phyloP scores from a whole-genome alignment of 164 flowering plant genomes.

The Annona squamosa region DNA sequence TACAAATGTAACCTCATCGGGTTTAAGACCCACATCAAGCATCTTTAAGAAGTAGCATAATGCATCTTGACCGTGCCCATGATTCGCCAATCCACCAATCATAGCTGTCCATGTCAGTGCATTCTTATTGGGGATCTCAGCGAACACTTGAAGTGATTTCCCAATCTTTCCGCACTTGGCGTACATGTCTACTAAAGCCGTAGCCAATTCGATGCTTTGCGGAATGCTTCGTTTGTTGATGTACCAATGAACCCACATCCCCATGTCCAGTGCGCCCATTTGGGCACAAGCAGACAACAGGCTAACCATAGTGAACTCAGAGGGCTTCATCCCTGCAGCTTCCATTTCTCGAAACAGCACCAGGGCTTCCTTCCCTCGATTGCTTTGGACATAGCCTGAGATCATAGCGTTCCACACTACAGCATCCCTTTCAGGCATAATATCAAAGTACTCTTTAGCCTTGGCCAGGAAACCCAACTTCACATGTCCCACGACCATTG shows the following conservation, averaged over 20 bases:
- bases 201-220: conserved; percentile 45
- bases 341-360: conserved; percentile 60
- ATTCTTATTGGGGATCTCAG: conserved; percentile 37
- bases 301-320: conserved; percentile 53
- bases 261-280: conserved; percentile 63
- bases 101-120: conserved; percentile 63
- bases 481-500: conserved; percentile 52
- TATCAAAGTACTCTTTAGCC: conserved; percentile 43
- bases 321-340: conserved; percentile 33
- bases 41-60: conserved; percentile 42
- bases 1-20: conserved; percentile 65
- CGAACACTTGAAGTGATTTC: conserved; percentile 49
- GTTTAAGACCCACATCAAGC: conserved; percentile 40
- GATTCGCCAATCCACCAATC: conserved; percentile 60
- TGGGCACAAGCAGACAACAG: conserved; percentile 61
- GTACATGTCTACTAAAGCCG: conserved; percentile 73
- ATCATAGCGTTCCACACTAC: conserved; percentile 74
- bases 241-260: conserved; percentile 57
- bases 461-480: conserved; percentile 34
- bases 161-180: conserved; percentile 64
- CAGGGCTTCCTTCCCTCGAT: conserved; percentile 48
- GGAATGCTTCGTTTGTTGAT: conserved; percentile 38
- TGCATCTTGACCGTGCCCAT: conserved; percentile 52
- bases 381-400: conserved; percentile 50
- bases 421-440: conserved; percentile 53